phyloP scores from a whole-genome alignment of 345 rosid species.

The Melaleuca alternifolia region DNA sequence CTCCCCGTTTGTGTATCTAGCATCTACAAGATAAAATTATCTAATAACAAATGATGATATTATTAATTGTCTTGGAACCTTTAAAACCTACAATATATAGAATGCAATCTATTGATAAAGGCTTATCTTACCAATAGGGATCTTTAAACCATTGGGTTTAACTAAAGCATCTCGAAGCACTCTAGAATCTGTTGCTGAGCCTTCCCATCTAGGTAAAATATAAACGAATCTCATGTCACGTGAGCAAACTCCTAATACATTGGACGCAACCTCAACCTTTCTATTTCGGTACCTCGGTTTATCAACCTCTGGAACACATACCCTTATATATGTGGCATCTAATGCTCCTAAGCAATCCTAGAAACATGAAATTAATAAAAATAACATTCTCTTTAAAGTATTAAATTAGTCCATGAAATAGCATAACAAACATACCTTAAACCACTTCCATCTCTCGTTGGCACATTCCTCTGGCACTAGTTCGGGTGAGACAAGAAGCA shows the following conservation, averaged over 20 bases:
- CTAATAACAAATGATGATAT: background rate
- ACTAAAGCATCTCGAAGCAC: background rate
- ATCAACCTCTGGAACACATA: background rate
- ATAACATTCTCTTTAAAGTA: background rate
- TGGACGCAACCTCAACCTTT: background rate
- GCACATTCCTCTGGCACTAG: background rate
- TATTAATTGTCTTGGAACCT: background rate
- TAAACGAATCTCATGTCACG: background rate
- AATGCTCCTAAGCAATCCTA: conserved; percentile 1
- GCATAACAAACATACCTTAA: background rate
- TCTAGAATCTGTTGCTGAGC: background rate
- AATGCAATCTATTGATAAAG: background rate
- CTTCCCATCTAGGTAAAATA: conserved; percentile 1
- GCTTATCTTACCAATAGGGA: background rate
- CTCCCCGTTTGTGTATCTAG: background rate
- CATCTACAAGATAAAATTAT: background rate
- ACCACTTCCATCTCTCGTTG: background rate
- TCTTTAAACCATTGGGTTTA: background rate
- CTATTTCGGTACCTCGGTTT: background rate
- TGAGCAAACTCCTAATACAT: background rate
- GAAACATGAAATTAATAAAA: background rate
- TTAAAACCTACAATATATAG: background rate
- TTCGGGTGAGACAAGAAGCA: background rate
- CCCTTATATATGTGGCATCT: background rate
- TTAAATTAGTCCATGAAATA: background rate